Evolutionary conservation across 768 basidiomycete genomes (phyloP).

Genomic region (Lentinula boryana): DNA sequence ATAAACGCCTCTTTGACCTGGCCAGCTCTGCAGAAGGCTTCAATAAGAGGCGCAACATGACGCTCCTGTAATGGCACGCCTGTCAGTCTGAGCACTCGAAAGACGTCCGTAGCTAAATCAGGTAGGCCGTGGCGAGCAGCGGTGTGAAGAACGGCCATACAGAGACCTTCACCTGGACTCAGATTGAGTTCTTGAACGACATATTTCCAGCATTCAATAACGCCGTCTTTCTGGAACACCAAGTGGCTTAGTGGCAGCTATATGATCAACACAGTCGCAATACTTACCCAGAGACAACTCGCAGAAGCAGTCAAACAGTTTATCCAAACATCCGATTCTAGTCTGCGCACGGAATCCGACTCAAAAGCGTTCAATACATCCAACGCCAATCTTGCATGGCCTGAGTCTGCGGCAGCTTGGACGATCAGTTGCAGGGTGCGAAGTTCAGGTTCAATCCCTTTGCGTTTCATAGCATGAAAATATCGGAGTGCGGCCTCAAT

Average conservation of each 20-base stretch:
- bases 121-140: constrained; percentile 71
- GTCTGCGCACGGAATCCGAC: constrained; percentile 39
- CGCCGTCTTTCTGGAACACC: constrained; percentile 55
- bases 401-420: constrained; percentile 42
- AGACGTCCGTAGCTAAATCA: constrained; percentile 59
- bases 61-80: constrained; percentile 53
- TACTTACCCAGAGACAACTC: constrained; percentile 59
- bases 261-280: background rate
- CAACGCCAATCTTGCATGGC: constrained; percentile 61
- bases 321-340: constrained; percentile 57
- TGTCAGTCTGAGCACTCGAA: constrained; percentile 47
- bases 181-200: constrained; percentile 46
- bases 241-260: constrained; percentile 1
- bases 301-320: constrained; percentile 62
- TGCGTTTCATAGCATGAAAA: constrained; percentile 50
- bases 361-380: constrained; percentile 67
- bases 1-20: constrained; percentile 59
- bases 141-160: constrained; percentile 62
- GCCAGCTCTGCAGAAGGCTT: constrained; percentile 57
- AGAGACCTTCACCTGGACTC: constrained; percentile 70
- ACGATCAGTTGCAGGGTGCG: constrained; percentile 48
- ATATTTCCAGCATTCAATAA: constrained; percentile 54
- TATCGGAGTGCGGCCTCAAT: constrained; percentile 62
- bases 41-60: constrained; percentile 74
- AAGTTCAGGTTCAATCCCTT: constrained; percentile 44